Evolutionary conservation across 257 asterid genomes (phyloP).

Genomic region (Nicotiana undulata): DNA sequence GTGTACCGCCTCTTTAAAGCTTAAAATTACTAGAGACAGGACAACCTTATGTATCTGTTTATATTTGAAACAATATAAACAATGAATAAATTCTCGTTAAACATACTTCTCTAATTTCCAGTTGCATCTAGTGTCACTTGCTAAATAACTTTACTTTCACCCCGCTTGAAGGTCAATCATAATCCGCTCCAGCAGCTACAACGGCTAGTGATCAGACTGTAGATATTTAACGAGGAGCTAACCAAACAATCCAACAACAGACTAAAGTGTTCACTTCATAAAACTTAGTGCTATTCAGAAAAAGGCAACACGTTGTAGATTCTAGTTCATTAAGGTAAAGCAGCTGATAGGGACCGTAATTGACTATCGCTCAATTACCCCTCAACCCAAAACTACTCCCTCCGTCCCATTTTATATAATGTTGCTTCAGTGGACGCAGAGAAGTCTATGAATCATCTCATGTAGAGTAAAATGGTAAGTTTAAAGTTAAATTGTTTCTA

Average conservation of each 20-base stretch:
- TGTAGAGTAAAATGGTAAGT: too few relatives aligned
- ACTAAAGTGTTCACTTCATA: background rate
- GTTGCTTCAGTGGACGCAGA: too few relatives aligned
- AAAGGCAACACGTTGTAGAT: background rate
- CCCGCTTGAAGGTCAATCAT: background rate
- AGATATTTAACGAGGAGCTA: background rate
- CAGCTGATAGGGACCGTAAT: background rate
- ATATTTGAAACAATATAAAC: background rate
- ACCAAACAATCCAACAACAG: background rate
- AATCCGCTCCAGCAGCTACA: background rate
- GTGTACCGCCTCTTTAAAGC: background rate
- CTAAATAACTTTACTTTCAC: background rate
- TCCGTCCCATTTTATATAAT: too few relatives aligned
- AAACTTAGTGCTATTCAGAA: background rate
- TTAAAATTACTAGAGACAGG: background rate
- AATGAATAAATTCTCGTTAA: background rate
- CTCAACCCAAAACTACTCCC: background rate
- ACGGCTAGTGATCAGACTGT: background rate
- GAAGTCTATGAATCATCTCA: too few relatives aligned
- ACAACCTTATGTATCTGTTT: background rate
- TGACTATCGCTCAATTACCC: background rate
- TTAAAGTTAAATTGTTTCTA: too few relatives aligned
- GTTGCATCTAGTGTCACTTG: background rate
- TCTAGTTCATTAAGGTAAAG: constrained; percentile 4
- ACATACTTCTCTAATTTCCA: background rate